Evolutionary conservation across 2,329 filamentous ascomycete species (phyloP), one percentile per base, ranked within the genome.

Genomic region (Tolypocladium amazonense): DNA sequence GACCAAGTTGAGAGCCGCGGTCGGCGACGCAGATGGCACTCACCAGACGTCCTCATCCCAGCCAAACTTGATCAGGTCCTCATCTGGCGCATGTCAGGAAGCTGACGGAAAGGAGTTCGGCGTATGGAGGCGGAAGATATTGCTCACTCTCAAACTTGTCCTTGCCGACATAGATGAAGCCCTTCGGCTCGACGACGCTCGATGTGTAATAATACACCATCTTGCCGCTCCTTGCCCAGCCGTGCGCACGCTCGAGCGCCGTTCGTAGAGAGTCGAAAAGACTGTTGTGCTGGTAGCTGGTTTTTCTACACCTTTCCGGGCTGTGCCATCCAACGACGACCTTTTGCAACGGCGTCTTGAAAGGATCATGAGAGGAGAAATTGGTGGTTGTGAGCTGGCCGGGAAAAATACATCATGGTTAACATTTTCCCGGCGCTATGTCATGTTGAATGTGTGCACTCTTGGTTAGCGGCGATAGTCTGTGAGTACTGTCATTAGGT

Each of bases 181-280:
- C 93, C 38, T 91, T 73, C 2, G 94, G 93, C 15, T 87, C 81
- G 45, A 96, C 90, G 50, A 86, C 85, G 62, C 84, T 93, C 33
- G 93, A 97, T 1, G 87, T 94, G 74, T 94, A 97, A 75, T 97
- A 97, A 77, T 89, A 96, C 55, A 99, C 94, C 94, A 99, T 95
- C 12, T 6, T 4, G 43, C 30, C 11, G 43, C 9, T n/a, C 27
- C n/a, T 33, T 11, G 2, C 27, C 50, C 20, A n/a, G 50, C 50
- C 30, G 18, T n/a, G n/a, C n/a, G n/a, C 30, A 35, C 50, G 20
- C 30, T 14, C 9, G 50, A 14, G 18, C 15, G 33, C n/a, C 53
- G 33, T 38, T 14, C 25, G 14, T 14, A 30, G 3, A 11, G 8
- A n/a, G 27, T 12, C 18, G 18, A 33, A 18, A 20, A 12, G 20